phyloP scores from a whole-genome alignment of 768 basidiomycete genomes.

The Lentinus brumalis region DNA sequence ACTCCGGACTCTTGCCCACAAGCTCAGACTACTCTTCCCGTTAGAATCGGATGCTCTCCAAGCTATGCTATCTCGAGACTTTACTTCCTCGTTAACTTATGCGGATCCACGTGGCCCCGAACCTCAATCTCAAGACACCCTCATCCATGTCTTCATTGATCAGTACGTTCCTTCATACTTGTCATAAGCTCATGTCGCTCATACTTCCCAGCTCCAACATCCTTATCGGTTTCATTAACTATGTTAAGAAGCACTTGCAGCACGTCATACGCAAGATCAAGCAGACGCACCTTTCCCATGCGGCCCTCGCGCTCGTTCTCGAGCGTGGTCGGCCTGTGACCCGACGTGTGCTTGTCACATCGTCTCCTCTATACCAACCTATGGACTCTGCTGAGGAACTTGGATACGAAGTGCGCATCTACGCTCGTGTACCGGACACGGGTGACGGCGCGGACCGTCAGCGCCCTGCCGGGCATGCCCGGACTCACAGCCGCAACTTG shows the following conservation, averaged over 20 bases:
- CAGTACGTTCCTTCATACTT: conserved; percentile 45
- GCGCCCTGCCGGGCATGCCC: conserved; percentile 3
- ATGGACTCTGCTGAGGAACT: conserved; percentile 72
- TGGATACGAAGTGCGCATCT: conserved; percentile 75
- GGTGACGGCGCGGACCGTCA: conserved; percentile 64
- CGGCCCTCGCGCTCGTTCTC: conserved; percentile 73
- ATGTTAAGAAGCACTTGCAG: conserved; percentile 59
- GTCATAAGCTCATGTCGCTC: conserved; percentile 7
- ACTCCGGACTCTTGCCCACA: conserved; percentile 55
- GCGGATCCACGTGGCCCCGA: conserved; percentile 40
- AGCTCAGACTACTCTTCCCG: conserved; percentile 58
- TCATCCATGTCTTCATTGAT: conserved; percentile 53
- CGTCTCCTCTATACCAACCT: conserved; percentile 82
- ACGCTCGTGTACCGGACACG: conserved; percentile 68
- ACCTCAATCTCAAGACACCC: conserved; percentile 33
- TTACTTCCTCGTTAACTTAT: conserved; percentile 26
- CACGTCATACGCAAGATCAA: conserved; percentile 38
- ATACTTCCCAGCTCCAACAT: conserved; percentile 71
- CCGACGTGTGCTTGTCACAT: conserved; percentile 76
- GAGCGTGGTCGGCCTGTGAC: conserved; percentile 80
- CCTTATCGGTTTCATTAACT: conserved; percentile 76
- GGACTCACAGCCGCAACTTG: background rate
- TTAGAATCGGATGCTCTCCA: conserved; percentile 42
- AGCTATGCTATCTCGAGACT: conserved; percentile 31
- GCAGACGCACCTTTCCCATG: conserved; percentile 67